Base-by-base conservation (phyloP, 1,284 basidiomycete genomes). In the Trichosporon coremiiforme region DNA sequence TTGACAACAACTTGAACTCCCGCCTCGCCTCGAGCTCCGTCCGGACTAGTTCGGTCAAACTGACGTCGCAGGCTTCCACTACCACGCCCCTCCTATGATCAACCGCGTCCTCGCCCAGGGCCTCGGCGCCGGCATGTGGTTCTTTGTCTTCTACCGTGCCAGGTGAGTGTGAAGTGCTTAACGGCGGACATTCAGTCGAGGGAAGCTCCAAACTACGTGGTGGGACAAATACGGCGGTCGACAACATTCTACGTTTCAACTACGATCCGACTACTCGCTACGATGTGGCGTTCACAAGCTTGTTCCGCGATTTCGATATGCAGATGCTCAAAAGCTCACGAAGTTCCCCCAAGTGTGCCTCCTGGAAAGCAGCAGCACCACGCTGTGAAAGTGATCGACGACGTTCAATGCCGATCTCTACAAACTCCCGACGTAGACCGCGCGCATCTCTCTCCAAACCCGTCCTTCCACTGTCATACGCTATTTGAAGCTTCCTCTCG, bases 81-180 rank as follows among this genome's bases (percentile, higher is more conserved):
- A 93, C 53, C 92, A 93, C 82, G 86, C 93, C 50, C 92, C 93
- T 55, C 89, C 90, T 25, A 86, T 89, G 77, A 88, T 87, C 78
- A 89, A 94, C 84, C 89, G 88, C 72, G 88, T 93, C 81, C 87
- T 95, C 41, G 88, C 91, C 53, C 95, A 94, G 84, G 88, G 89
- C 66, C 86, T 96, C 69, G 94, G 94, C 70, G 94, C 93, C 47
- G 89, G 90, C 55, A 96, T 96, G 94, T 96, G 93, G 93, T 96
- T 96, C 89, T 97, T 95, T 87, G 92, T 96, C 83, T 95, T 96
- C 86, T 95, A 95, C 85, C 89, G 93, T 71, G 90, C 91, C 74
- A 87, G 93, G 93, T 95, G 78, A 82, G 91, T 87, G 17, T 25
- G 12, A 9, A 33, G 12, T 17, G 47, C 20, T 8, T 9, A 2